Conservation (phyloP, 192 early-diverging fungal species). For the Coemansia sp. region DNA sequence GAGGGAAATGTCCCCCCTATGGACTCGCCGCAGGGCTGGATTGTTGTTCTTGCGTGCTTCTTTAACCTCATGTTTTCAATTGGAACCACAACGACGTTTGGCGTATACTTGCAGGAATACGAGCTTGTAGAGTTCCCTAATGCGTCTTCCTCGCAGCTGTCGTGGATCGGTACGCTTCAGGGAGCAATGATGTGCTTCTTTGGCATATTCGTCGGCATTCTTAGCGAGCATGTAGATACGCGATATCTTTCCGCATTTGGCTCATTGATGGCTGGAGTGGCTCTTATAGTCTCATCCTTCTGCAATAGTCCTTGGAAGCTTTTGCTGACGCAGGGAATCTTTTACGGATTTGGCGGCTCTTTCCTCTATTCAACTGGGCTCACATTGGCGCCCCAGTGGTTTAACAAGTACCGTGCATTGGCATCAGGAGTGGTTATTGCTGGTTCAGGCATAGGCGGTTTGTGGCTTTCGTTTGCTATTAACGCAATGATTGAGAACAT, state of each 20-base stretch:
- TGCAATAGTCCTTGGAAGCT: slow-evolving; percentile 59
- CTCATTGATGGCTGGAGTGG: slow-evolving; percentile 8
- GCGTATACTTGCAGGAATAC: slow-evolving; percentile 37
- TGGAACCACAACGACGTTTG: slow-evolving; percentile 31
- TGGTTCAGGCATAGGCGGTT: slow-evolving; percentile 70
- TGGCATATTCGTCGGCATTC: slow-evolving; percentile 23
- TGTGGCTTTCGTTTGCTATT: slow-evolving; percentile 62
- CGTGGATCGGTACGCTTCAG: slow-evolving; percentile 48
- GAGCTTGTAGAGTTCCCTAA: slow-evolving; percentile 21
- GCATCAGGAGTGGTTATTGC: slow-evolving; percentile 74
- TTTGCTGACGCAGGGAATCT: slow-evolving; percentile 68
- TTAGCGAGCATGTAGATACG: slow-evolving; percentile 28
- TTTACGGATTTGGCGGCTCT: slow-evolving; percentile 69
- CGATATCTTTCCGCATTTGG: slow-evolving; percentile 15
- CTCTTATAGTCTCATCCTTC: slow-evolving; percentile 22
- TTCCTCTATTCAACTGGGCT: slow-evolving; percentile 65
- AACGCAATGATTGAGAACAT: slow-evolving; percentile 56
- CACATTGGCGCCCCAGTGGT: slow-evolving; percentile 70
- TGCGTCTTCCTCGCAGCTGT: slow-evolving; percentile 17
- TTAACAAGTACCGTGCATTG: slow-evolving; percentile 61
- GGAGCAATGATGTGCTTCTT: slow-evolving; percentile 35
- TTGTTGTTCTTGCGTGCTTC: slow-evolving; percentile 30
- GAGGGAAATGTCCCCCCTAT: slow-evolving; percentile 13
- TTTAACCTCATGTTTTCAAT: slow-evolving; percentile 33
- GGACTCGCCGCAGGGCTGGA: slow-evolving; percentile 27